These are phyloP conservation scores for Saprolegnia diclina DNA, from an alignment of 352 stramenopile species.

Conservation along the genomic window DNA sequence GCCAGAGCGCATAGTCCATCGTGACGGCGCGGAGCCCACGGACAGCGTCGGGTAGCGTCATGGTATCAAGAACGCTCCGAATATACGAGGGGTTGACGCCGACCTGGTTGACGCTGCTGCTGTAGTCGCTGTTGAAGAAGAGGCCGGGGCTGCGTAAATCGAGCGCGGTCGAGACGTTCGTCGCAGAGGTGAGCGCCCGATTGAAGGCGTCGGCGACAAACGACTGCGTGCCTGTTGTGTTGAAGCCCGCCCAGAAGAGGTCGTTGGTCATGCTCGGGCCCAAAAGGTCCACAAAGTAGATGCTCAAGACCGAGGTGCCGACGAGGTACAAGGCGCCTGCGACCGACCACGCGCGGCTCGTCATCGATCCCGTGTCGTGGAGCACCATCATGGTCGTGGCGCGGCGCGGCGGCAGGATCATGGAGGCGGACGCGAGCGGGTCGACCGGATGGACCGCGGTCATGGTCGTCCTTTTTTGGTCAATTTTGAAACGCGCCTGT, in stretches of 20 bases:
- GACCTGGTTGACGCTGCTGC: background rate
- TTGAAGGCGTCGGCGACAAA: conserved; percentile 3
- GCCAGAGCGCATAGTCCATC: background rate
- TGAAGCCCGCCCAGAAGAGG: conserved; percentile 13
- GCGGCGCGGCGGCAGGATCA: background rate
- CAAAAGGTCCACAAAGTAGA: background rate
- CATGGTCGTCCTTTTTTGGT: background rate
- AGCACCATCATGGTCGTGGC: background rate
- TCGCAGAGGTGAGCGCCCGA: background rate
- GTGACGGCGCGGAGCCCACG: background rate
- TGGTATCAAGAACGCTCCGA: background rate
- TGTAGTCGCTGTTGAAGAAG: background rate
- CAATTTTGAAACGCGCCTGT: too few relatives aligned
- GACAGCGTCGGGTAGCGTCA: background rate
- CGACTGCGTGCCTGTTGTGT: conserved; percentile 4
- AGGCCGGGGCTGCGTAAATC: background rate
- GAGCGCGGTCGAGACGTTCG: too few relatives aligned
- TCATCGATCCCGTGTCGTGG: background rate
- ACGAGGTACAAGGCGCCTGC: background rate
- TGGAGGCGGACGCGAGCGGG: background rate
- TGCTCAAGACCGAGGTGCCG: too few relatives aligned
- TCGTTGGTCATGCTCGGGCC: background rate
- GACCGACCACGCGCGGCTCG: background rate
- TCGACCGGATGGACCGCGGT: background rate
- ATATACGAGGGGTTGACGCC: background rate